Conservation (phyloP, 164 flowering plant genomes). For the Macadamia tetraphylla region DNA sequence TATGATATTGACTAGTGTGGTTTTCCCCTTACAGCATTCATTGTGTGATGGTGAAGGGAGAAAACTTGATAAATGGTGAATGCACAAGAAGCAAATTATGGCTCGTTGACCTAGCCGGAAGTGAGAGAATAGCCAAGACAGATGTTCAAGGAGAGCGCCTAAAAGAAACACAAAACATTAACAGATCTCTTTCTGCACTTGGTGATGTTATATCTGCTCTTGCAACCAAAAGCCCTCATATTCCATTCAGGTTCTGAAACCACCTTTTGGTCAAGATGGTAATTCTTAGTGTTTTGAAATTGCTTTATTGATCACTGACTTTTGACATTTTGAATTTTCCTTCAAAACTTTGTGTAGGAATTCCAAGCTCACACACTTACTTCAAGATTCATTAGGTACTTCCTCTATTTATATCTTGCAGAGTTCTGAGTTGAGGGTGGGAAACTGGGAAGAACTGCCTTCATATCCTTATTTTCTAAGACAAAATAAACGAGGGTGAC, state of each 20-base stretch:
- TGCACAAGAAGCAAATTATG: slow-evolving; percentile 92
- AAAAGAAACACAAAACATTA: slow-evolving; percentile 91
- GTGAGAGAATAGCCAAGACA: slow-evolving; percentile 90
- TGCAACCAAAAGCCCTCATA: slow-evolving; percentile 83
- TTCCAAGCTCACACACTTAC: slow-evolving; percentile 94
- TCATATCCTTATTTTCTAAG: not conserved
- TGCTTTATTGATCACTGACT: not conserved
- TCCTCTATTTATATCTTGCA: slow-evolving; percentile 1
- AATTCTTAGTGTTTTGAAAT: not conserved
- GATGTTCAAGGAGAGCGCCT: slow-evolving; percentile 95
- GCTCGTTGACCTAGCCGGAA: slow-evolving; percentile 96
- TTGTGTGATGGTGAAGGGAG: slow-evolving; percentile 93
- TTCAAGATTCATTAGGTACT: slow-evolving; percentile 94
- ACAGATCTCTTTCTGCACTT: slow-evolving; percentile 91
- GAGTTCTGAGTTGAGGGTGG: not conserved
- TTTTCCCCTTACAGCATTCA: slow-evolving; percentile 57
- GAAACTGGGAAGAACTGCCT: not conserved
- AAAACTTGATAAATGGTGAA: slow-evolving; percentile 82
- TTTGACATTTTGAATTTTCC: not conserved
- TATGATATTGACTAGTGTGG: slow-evolving; percentile 11
- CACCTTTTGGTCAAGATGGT: not conserved
- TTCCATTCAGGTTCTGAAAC: slow-evolving; percentile 74
- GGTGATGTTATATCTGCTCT: slow-evolving; percentile 97
- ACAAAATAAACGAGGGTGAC: not conserved
- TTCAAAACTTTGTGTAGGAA: slow-evolving; percentile 45